Conservation (phyloP, 2,329 filamentous ascomycete species). For the Leptodontidium sp. region DNA sequence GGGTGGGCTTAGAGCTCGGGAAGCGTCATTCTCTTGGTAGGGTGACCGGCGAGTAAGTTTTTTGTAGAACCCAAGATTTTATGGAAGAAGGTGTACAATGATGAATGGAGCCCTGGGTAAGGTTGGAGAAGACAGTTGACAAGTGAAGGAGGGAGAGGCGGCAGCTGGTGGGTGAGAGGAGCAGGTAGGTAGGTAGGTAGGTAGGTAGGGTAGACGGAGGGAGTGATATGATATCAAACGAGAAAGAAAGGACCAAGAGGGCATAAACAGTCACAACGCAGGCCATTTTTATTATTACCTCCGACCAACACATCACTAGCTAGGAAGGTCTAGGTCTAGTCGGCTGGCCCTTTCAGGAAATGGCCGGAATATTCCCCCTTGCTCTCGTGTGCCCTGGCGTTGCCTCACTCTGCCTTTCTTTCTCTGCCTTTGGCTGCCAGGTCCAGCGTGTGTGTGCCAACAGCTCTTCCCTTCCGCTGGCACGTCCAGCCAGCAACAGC, state of each 20-base stretch:
- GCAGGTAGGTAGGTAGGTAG: constrained; percentile 8
- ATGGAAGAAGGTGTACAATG: background rate
- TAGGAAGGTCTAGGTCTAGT: constrained; percentile 1
- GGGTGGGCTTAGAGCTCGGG: constrained; percentile 37
- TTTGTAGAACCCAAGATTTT: background rate
- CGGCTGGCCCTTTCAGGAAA: background rate
- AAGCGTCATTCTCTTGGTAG: constrained; percentile 39
- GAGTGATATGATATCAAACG: constrained; percentile 20
- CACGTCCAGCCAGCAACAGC: background rate
- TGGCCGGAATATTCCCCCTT: background rate
- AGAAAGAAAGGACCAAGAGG: background rate
- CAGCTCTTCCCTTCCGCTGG: no score
- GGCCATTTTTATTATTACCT: background rate
- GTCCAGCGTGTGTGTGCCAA: background rate
- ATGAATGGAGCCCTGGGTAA: constrained; percentile 1
- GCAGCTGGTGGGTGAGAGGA: constrained; percentile 9
- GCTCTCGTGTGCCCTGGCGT: constrained; percentile 10
- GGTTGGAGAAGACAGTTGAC: background rate
- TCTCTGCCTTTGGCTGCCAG: background rate
- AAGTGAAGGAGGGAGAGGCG: background rate
- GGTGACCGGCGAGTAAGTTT: constrained; percentile 17
- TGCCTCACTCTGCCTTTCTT: no score
- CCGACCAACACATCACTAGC: constrained; percentile 2
- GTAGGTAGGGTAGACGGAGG: background rate
- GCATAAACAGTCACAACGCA: background rate